phyloP scores from a whole-genome alignment of 306 rosid genomes.

The Casuarina equisetifolia region DNA sequence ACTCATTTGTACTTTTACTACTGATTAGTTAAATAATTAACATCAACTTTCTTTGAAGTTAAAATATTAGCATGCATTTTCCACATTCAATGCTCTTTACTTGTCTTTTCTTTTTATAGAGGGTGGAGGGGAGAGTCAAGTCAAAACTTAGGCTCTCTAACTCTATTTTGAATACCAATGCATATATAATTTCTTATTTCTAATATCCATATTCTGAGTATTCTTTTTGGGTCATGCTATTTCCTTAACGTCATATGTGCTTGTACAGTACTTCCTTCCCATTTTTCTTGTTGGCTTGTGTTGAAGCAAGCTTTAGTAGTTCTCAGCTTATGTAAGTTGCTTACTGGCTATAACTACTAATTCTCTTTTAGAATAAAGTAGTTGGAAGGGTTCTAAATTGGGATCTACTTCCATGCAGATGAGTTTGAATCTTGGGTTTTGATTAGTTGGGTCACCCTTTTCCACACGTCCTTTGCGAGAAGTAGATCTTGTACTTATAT shows the following conservation, averaged over 20 bases:
- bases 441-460: too few species aligned
- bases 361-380: too few species aligned
- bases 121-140: background rate
- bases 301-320: too few species aligned
- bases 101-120: background rate
- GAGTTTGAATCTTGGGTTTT: too few species aligned
- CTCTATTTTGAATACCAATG: background rate
- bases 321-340: too few species aligned
- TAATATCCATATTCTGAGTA: background rate
- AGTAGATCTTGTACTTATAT: background rate
- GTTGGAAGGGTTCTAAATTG: too few species aligned
- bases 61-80: background rate
- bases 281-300: too few species aligned
- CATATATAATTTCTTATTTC: background rate
- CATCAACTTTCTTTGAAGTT: background rate
- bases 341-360: too few species aligned
- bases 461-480: background rate
- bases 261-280: too few species aligned
- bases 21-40: conserved; percentile 20
- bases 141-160: conserved; percentile 10
- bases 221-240: background rate
- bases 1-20: conserved; percentile 43
- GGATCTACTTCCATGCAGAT: too few species aligned
- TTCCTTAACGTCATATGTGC: too few species aligned
- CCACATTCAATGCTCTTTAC: background rate